Evolutionary conservation across 1,284 basidiomycete species (phyloP).

Genomic region (Baeospora myosura): DNA sequence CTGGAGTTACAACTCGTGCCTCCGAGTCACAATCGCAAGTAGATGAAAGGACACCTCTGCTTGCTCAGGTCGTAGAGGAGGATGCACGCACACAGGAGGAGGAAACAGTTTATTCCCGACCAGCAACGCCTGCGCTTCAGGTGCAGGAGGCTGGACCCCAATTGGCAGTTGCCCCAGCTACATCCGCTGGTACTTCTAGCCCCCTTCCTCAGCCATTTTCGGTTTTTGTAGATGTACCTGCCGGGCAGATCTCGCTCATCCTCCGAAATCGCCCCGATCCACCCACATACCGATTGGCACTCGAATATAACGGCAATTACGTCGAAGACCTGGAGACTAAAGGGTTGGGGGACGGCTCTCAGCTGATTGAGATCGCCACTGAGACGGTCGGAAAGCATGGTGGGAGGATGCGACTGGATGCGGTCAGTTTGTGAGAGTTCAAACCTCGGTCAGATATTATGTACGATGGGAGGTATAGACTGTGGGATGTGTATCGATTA

Average conservation of each 20-base stretch:
- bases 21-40: background rate
- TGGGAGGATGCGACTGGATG: constrained; percentile 2
- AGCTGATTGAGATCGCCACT: constrained; percentile 17
- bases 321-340: constrained; percentile 11
- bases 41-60: constrained; percentile 9
- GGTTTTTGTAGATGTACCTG: background rate
- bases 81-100: no score
- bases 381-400: constrained; percentile 12
- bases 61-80: constrained; percentile 1
- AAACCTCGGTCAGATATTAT: no score
- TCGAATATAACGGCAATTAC: constrained; percentile 17
- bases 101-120: no score
- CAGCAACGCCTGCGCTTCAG: no score
- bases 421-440: no score
- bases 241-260: background rate
- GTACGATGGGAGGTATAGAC: no score
- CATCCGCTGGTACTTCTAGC: background rate
- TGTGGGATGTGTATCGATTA: no score
- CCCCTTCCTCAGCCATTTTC: background rate
- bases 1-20: background rate
- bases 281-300: background rate
- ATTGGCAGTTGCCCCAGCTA: background rate
- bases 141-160: no score
- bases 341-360: constrained; percentile 10
- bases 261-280: background rate